A percentile compares a stretch with the other conserved stretches of the same genome.
These are phyloP conservation scores for Ceratocystis cubensis DNA, from an alignment of 2,329 filamentous ascomycete genomes.

Conservation along the genomic window DNA sequence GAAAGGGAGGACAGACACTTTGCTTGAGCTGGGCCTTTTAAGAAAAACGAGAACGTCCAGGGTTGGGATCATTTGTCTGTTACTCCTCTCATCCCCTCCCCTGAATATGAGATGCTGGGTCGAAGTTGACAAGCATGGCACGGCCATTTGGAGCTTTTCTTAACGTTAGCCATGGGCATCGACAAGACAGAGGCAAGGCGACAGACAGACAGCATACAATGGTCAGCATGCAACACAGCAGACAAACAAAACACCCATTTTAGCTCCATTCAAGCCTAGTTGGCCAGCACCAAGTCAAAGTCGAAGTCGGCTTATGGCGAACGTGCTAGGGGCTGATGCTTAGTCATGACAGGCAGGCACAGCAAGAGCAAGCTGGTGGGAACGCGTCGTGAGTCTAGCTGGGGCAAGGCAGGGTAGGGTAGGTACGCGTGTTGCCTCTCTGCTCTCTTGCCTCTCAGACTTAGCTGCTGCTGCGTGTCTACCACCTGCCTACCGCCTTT, in stretches of 20 bases:
- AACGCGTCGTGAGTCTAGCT: neutral
- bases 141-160: slow-evolving; percentile 14
- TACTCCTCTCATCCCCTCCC: neutral
- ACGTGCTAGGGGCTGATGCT: neutral
- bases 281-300: no score
- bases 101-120: slow-evolving; percentile 13
- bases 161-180: slow-evolving; percentile 1
- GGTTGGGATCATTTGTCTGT: slow-evolving; percentile 10
- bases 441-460: neutral
- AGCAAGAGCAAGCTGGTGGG: neutral
- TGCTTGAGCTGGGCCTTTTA: slow-evolving; percentile 3
- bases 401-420: neutral
- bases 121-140: slow-evolving; percentile 18
- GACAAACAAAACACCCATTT: neutral
- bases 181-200: neutral
- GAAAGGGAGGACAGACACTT: neutral
- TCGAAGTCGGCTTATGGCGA: no score
- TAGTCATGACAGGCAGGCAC: neutral
- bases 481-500: neutral
- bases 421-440: neutral
- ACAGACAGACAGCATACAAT: neutral
- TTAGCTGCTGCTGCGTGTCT: neutral
- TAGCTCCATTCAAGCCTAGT: neutral
- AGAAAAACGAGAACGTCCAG: neutral
- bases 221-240: neutral